Evolutionary conservation across 2,329 filamentous ascomycete genomes (phyloP).

Genomic region (Exophiala bonariae): DNA sequence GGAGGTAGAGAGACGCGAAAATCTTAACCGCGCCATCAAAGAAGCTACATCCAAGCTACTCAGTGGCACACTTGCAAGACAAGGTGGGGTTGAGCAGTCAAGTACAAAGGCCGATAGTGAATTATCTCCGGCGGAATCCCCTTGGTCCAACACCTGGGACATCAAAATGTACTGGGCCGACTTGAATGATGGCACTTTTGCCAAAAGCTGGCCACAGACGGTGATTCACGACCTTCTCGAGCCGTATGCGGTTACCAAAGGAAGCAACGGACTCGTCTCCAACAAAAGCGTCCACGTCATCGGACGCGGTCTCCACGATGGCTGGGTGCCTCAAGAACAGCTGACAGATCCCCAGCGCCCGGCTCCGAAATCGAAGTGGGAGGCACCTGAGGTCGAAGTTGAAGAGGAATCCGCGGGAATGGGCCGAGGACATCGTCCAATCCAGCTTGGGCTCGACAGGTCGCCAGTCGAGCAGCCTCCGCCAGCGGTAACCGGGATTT

Average conservation of each 20-base stretch:
- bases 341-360: too few relatives aligned
- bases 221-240: conserved; percentile 45
- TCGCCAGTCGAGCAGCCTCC: too few relatives aligned
- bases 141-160: conserved; percentile 31
- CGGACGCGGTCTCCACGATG: conserved; percentile 13
- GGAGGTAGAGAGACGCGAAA: neutral
- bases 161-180: conserved; percentile 49
- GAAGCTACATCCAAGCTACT: too few relatives aligned
- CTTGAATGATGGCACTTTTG: conserved; percentile 51
- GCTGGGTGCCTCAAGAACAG: conserved; percentile 16
- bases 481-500: too few relatives aligned
- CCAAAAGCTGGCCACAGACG: conserved; percentile 42
- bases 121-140: too few relatives aligned
- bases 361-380: too few relatives aligned
- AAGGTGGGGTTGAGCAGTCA: conserved; percentile 3
- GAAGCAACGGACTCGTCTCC: neutral
- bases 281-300: conserved; percentile 21
- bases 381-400: neutral
- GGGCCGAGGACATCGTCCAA: too few relatives aligned
- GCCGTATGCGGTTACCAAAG: conserved; percentile 25
- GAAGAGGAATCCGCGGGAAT: too few relatives aligned
- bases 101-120: conserved; percentile 2
- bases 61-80: neutral
- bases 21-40: too few relatives aligned
- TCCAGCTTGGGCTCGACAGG: too few relatives aligned